phyloP scores from a whole-genome alignment of 495 filamentous ascomycete species.

The Letharia columbiana region DNA sequence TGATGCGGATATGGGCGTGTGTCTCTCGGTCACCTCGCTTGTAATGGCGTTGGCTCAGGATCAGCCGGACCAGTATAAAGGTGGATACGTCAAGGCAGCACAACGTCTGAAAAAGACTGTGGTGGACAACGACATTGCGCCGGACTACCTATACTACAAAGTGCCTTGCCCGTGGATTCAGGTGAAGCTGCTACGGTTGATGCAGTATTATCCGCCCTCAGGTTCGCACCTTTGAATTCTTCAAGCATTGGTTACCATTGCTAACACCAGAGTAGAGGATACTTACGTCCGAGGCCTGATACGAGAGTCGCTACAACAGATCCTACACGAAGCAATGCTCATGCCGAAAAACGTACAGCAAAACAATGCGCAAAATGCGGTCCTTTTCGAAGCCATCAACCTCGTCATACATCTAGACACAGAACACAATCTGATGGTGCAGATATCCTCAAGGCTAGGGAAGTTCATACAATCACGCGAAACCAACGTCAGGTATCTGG shows the following conservation, averaged over 20 bases:
- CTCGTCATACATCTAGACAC: constrained; percentile 98
- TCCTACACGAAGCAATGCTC: constrained; percentile 82
- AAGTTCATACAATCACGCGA: constrained; percentile 96
- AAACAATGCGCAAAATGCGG: constrained; percentile 98
- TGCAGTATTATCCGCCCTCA: constrained; percentile 96
- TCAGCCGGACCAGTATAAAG: constrained; percentile 85
- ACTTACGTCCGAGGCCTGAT: constrained; percentile 86
- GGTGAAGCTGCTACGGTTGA: constrained; percentile 79
- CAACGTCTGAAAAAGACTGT: constrained; percentile 79
- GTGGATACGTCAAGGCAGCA: constrained; percentile 87
- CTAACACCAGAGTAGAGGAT: constrained; percentile 55
- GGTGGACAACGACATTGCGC: constrained; percentile 75
- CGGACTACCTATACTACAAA: constrained; percentile 96
- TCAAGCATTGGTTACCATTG: background rate
- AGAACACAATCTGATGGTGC: constrained; percentile 89
- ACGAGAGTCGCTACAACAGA: constrained; percentile 80
- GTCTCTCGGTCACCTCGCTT: constrained; percentile 88
- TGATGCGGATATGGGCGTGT: constrained; percentile 88
- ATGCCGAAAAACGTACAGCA: constrained; percentile 98
- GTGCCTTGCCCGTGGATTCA: constrained; percentile 99
- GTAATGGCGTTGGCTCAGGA: constrained; percentile 96
- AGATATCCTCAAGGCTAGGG: constrained; percentile 87
- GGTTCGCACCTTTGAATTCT: constrained; percentile 44
- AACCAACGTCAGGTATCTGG: constrained; percentile 96
- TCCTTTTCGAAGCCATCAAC: constrained; percentile 97